Evolutionary conservation across 805 yeast genomes (phyloP), one percentile per base, ranked within the genome.

Genomic region (Wickerhamiella shivajii): DNA sequence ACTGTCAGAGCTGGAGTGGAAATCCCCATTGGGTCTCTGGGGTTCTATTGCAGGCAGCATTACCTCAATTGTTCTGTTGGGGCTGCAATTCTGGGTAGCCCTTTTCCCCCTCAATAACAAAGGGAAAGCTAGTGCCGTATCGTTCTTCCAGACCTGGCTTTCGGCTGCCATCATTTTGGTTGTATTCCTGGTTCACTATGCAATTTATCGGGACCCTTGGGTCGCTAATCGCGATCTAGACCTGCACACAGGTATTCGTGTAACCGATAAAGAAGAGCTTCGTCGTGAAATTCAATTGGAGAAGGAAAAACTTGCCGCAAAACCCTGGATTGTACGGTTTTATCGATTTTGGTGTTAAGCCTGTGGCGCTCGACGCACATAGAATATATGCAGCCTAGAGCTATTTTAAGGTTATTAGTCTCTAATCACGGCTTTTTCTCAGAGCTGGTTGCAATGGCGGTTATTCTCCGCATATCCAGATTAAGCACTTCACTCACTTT

Each of bases 11-110:
- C 59, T 80, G 31, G 64, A 75, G 0, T 81, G 69, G 56, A 63
- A 60, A 30, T 66, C 93, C 4, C 76, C 72, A 38, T 60, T 67
- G 24, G 93, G 93, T 45, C 53, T 74, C 21, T 57, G 51, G 44
- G 92, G 92, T 27, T 74, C 92, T 1, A 52, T 51, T 39, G 67
- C 67, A 51, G 92, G 90, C 36, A 47, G 68, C 12, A 38, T 55
- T 17, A 56, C 81, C 49, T 74, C 73, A 51, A 22, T 66, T 17
- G 53, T 76, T 34, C 73, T 80, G 40, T 60, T 83, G 39, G 59
- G 69, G 37, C 80, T 84, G 19, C 85, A 79, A 58, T 78, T 81
- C 63, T 80, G 87, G 81, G 64, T 75, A 38, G 84, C 90, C 6
- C 58, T 77, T 26, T 79, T 64, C 64, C 93, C 93, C 35, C 50